Percentiles rank a stretch among this genome's conserved stretches.
phyloP scores from a whole-genome alignment of 1,284 basidiomycete genomes.

The Anthracocystis walkeri region DNA sequence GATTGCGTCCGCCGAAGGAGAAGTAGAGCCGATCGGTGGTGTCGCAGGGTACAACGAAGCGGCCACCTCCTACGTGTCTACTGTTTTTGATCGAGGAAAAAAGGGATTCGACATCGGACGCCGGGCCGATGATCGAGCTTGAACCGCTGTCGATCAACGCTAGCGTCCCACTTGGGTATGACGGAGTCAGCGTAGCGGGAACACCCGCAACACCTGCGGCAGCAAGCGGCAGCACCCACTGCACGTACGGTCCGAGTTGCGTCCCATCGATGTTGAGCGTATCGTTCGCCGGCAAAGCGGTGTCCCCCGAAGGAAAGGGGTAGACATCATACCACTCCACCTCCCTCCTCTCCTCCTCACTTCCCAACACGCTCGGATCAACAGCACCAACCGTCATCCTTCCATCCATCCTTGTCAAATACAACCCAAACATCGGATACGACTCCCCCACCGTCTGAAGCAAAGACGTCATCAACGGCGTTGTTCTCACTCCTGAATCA shows the following conservation, averaged over 20 bases:
- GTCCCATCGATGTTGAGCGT: constrained; percentile 36
- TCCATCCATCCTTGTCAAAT: constrained; percentile 24
- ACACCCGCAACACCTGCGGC: constrained; percentile 78
- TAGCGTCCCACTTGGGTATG: constrained; percentile 78
- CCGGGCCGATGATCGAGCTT: constrained; percentile 82
- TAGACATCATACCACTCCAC: constrained; percentile 55
- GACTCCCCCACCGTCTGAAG: constrained; percentile 26
- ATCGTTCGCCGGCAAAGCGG: constrained; percentile 21
- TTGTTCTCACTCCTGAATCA: constrained; percentile 7
- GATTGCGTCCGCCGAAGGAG: constrained; percentile 73
- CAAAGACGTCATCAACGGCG: constrained; percentile 33
- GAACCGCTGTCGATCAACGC: constrained; percentile 85
- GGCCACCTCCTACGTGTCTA: constrained; percentile 78
- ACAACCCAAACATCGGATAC: constrained; percentile 50
- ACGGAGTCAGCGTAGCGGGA: constrained; percentile 75
- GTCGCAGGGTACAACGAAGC: constrained; percentile 85
- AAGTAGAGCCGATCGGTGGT: constrained; percentile 76
- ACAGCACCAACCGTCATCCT: constrained; percentile 45
- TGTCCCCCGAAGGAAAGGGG: constrained; percentile 49
- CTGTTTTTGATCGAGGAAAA: constrained; percentile 77
- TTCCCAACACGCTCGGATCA: constrained; percentile 31
- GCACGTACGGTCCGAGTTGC: constrained; percentile 74
- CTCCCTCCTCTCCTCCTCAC: constrained; percentile 3
- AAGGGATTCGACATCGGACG: constrained; percentile 80
- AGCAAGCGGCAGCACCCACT: constrained; percentile 80